Percentiles rank a stretch among this genome's conserved stretches.
Evolutionary conservation across 1,284 basidiomycete species (phyloP).

Genomic region (Mycena citricolor): DNA sequence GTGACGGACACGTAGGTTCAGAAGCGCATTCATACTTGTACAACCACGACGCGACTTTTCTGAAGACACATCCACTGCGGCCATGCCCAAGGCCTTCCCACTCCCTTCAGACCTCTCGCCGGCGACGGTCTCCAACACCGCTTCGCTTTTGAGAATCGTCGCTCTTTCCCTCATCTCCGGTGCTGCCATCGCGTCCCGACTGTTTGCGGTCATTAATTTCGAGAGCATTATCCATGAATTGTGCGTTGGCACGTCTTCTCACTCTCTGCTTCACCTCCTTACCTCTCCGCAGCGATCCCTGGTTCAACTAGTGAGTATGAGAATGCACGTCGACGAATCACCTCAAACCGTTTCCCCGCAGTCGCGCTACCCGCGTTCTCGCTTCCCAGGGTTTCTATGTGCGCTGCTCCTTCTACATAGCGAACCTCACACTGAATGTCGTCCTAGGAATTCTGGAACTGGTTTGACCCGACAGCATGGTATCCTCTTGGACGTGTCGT

Average conservation of each 20-base stretch:
- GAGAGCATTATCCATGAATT: conserved; percentile 99
- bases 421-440: no score
- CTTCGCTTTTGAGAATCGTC: conserved; percentile 83
- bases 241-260: conserved; percentile 47
- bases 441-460: conserved; percentile 96
- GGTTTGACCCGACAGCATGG: conserved; percentile 99
- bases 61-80: conserved; percentile 23
- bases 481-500: conserved; percentile 98
- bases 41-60: conserved; percentile 16
- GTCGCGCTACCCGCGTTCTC: conserved; percentile 87
- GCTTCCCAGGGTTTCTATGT: conserved; percentile 95
- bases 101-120: conserved; percentile 70
- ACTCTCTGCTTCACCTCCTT: conserved; percentile 1
- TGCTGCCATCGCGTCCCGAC: conserved; percentile 91
- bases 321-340: conserved; percentile 17
- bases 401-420: conserved; percentile 29
- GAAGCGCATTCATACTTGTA: conserved; percentile 8
- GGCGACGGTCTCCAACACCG: conserved; percentile 75
- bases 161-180: conserved; percentile 86
- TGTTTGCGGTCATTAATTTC: conserved; percentile 97
- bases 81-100: conserved; percentile 68
- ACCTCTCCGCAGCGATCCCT: conserved; percentile 73
- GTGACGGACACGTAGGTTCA: neutral
- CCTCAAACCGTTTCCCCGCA: conserved; percentile 33
- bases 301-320: conserved; percentile 90